phyloP scores from a whole-genome alignment of 352 stramenopile genomes.

The Phytophthora rubi region DNA sequence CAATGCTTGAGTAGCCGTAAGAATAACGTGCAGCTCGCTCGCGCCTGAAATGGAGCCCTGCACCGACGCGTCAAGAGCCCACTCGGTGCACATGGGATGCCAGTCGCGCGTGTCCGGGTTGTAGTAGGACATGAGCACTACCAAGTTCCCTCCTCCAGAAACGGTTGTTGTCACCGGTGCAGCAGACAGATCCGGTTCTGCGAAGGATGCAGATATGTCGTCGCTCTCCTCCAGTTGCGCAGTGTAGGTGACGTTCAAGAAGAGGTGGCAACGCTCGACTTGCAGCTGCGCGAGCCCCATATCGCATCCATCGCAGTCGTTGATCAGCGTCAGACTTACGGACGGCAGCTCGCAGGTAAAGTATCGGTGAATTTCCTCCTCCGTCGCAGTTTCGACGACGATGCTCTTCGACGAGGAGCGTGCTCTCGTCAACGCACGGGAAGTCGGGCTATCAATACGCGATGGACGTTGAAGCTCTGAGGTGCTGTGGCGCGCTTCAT shows the following conservation, averaged over 20 bases:
- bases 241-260: constrained; percentile 75
- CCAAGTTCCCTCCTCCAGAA: constrained; percentile 70
- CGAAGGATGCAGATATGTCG: constrained; percentile 26
- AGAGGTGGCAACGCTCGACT: constrained; percentile 72
- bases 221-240: constrained; percentile 19
- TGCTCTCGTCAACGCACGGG: constrained; percentile 15
- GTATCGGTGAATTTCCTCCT: constrained; percentile 72
- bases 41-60: constrained; percentile 52
- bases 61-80: constrained; percentile 70
- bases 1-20: constrained; percentile 74
- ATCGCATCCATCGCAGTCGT: constrained; percentile 87
- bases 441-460: constrained; percentile 1
- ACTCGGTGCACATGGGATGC: constrained; percentile 85
- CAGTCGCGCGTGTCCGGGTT: constrained; percentile 84
- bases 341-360: constrained; percentile 76
- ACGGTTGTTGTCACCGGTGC: constrained; percentile 51
- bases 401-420: constrained; percentile 33
- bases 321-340: constrained; percentile 81
- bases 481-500: constrained; percentile 21
- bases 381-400: constrained; percentile 7
- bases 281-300: constrained; percentile 84
- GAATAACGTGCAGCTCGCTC: constrained; percentile 77
- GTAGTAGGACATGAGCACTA: constrained; percentile 78
- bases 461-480: constrained; percentile 15
- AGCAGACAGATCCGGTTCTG: constrained; percentile 10